Conservation (phyloP, 2,329 filamentous ascomycete genomes). For the Fusarium sp. region DNA sequence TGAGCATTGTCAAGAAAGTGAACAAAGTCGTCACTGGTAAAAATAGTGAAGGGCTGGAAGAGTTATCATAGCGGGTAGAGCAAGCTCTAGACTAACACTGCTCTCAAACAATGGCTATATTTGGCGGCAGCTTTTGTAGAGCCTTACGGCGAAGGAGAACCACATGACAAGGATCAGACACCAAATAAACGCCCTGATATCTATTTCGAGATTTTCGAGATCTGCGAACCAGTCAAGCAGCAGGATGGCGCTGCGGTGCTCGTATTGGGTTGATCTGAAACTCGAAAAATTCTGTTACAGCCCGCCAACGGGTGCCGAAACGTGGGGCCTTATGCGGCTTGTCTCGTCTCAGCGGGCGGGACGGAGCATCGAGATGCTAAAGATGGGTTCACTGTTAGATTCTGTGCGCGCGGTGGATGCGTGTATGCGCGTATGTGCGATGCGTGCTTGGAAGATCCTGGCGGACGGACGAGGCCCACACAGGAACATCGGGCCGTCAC, state of each 20-base stretch:
- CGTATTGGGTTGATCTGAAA: slow-evolving; percentile 12
- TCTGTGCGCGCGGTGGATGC: neutral
- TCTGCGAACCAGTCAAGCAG: neutral
- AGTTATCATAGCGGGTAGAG: neutral
- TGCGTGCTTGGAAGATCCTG: neutral
- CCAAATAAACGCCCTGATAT: neutral
- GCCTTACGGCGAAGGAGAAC: neutral
- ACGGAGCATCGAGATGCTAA: slow-evolving; percentile 6
- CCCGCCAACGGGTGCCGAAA: slow-evolving; percentile 18
- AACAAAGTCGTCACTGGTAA: neutral
- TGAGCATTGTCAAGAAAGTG: neutral
- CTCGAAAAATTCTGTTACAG: slow-evolving; percentile 8
- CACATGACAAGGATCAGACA: neutral
- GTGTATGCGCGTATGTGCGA: neutral
- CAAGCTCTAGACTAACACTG: neutral
- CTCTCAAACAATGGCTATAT: neutral
- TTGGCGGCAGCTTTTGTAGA: neutral
- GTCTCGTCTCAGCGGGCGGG: slow-evolving; percentile 16
- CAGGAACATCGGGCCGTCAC: slow-evolving; percentile 39
- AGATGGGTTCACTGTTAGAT: slow-evolving; percentile 10
- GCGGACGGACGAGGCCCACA: slow-evolving; percentile 11
- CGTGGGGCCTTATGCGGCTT: slow-evolving; percentile 30
- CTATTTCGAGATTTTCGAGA: neutral
- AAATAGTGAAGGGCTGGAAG: neutral
- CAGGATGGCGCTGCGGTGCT: neutral